Conservation (phyloP, 164 flowering plant species). For the Paratinospora sagittata region DNA sequence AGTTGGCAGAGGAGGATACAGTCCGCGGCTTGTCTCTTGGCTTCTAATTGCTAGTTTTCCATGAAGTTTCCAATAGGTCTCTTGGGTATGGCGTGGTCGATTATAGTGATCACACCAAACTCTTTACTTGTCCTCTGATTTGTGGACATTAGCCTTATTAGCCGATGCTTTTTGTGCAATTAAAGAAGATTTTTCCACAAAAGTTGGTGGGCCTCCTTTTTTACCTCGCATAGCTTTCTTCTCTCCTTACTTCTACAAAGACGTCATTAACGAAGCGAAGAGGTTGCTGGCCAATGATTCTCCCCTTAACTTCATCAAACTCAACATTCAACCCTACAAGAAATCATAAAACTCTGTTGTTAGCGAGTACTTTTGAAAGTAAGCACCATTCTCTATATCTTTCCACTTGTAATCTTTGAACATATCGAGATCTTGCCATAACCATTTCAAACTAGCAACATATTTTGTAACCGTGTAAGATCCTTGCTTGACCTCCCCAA, state of each 20-base stretch:
- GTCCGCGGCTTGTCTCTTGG: neutral
- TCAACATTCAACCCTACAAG: conserved; percentile 4
- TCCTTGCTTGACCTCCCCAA: neutral
- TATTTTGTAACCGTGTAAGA: neutral
- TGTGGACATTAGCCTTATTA: neutral
- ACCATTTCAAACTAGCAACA: neutral
- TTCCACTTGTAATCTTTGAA: conserved; percentile 5
- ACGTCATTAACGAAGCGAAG: neutral
- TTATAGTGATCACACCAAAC: conserved; percentile 9
- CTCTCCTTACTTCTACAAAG: neutral
- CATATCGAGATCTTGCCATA: neutral
- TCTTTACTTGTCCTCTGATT: too few species aligned
- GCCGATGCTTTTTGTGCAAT: neutral
- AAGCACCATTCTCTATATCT: neutral
- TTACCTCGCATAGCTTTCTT: neutral
- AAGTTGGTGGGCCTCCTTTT: too few species aligned
- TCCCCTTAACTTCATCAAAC: conserved; percentile 7
- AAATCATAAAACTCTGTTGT: neutral
- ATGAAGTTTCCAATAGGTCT: too few species aligned
- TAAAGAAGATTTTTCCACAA: neutral
- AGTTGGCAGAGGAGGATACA: too few species aligned
- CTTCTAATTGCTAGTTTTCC: conserved; percentile 13
- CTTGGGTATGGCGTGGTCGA: conserved; percentile 7
- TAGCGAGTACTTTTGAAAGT: neutral
- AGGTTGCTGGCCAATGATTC: conserved; percentile 1